Evolutionary conservation across 192 early-diverging fungal species (phyloP).

Genomic region (Umbelopsis ramanniana): DNA sequence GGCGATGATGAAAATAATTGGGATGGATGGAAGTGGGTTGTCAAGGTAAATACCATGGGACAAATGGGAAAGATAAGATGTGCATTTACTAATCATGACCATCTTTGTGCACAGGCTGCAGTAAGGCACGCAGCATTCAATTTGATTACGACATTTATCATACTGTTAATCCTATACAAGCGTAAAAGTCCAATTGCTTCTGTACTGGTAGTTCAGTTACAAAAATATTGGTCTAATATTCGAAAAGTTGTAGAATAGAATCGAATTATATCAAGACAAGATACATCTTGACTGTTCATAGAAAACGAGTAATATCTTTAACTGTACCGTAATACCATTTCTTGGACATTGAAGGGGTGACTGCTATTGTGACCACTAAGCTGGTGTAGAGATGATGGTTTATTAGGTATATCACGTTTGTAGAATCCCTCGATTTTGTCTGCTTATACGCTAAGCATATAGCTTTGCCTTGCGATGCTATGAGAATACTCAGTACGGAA

Average conservation of each 20-base stretch:
- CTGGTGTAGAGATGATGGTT: too few relatives aligned
- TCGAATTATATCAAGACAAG: conserved; percentile 1
- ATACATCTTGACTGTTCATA: conserved; percentile 7
- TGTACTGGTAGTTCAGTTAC: not conserved
- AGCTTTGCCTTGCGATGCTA: too few relatives aligned
- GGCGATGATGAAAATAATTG: conserved; percentile 7
- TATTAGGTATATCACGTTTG: too few relatives aligned
- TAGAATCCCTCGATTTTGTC: too few relatives aligned
- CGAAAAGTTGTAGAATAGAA: conserved; percentile 12
- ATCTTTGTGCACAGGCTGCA: conserved; percentile 26
- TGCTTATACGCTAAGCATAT: too few relatives aligned
- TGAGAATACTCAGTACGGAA: too few relatives aligned
- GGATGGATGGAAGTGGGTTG: conserved; percentile 33
- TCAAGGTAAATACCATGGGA: conserved; percentile 20
- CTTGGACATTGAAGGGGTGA: not conserved
- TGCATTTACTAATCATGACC: not conserved
- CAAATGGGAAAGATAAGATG: not conserved
- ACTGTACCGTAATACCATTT: not conserved
- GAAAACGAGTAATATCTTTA: not conserved
- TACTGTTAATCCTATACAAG: conserved; percentile 30
- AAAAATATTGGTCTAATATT: not conserved
- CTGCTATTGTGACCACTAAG: not conserved
- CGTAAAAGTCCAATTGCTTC: conserved; percentile 26
- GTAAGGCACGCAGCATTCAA: conserved; percentile 37
- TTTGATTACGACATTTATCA: conserved; percentile 33